A percentile compares a stretch with the other conserved stretches of the same genome.
Evolutionary conservation across 345 rosid species (phyloP).

Genomic region (Lepidium didymum): DNA sequence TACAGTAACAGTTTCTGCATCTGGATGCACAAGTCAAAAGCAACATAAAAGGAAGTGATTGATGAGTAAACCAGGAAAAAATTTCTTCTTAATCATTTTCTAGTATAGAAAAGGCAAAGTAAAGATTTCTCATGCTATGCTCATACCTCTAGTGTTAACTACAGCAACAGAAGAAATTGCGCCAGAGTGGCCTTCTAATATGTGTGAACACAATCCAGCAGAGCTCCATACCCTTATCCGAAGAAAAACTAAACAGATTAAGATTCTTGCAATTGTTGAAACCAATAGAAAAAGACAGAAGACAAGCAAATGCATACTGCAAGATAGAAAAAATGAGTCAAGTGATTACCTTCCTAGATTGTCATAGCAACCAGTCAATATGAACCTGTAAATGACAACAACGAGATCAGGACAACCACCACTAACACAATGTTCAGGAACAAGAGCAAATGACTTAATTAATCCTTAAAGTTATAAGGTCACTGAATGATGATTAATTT

Average conservation of each 20-base stretch:
- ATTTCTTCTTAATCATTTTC: not conserved
- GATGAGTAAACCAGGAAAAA: not conserved
- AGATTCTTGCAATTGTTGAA: conserved; percentile 5
- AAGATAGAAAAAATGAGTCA: not conserved
- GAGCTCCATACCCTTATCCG: conserved; percentile 64
- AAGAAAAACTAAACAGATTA: not conserved
- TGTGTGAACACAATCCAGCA: conserved; percentile 66
- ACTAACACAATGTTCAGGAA: not conserved
- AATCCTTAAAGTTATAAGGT: not conserved
- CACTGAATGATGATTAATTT: not conserved
- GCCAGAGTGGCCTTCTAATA: conserved; percentile 74
- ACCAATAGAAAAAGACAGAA: not conserved
- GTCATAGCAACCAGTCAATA: conserved; percentile 87
- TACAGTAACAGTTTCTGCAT: conserved; percentile 36
- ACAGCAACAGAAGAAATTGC: conserved; percentile 69
- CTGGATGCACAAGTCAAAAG: conserved; percentile 29
- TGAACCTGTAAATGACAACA: conserved; percentile 57
- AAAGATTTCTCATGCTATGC: not conserved
- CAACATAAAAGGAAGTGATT: not conserved
- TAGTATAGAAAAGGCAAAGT: not conserved
- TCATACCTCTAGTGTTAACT: conserved; percentile 48
- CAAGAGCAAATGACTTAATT: not conserved
- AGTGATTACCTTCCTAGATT: conserved; percentile 59
- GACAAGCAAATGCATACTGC: not conserved
- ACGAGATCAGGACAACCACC: not conserved